Conservation (phyloP, 2,329 filamentous ascomycete species). For the Cytospora paraplurivora region DNA sequence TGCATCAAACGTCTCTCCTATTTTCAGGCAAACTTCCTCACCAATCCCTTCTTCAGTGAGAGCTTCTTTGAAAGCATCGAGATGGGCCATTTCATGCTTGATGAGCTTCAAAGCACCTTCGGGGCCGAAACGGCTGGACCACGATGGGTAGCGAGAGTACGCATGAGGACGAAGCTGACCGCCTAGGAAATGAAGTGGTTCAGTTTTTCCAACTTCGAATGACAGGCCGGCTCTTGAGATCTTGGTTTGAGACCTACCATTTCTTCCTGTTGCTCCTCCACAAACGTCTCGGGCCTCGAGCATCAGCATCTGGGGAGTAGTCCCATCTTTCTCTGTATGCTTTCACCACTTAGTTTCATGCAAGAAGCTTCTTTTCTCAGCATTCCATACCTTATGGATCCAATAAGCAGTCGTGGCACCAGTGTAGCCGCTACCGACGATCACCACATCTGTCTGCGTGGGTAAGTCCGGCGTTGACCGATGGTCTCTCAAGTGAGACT, state of each 20-base stretch:
- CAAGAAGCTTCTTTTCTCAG: not conserved
- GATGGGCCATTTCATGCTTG: constrained; percentile 36
- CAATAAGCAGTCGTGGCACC: constrained; percentile 36
- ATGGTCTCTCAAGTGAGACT: constrained; percentile 24
- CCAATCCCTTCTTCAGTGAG: constrained; percentile 31
- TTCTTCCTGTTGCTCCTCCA: constrained; percentile 32
- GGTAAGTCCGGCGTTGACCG: constrained; percentile 28
- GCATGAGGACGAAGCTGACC: constrained; percentile 33
- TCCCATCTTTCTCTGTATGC: constrained; percentile 28
- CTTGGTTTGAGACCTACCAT: constrained; percentile 30
- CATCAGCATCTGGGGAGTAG: constrained; percentile 28
- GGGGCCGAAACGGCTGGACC: constrained; percentile 35
- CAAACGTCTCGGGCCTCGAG: constrained; percentile 31
- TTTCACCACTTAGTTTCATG: constrained; percentile 7
- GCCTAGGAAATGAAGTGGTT: constrained; percentile 7
- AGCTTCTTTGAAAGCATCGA: constrained; percentile 29
- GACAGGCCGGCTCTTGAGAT: no score
- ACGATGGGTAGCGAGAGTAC: constrained; percentile 37
- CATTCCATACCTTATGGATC: constrained; percentile 30
- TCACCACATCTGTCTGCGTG: constrained; percentile 30
- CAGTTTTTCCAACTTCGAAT: not conserved
- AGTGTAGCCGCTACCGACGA: constrained; percentile 34
- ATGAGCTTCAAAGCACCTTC: constrained; percentile 37
- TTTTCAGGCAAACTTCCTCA: constrained; percentile 36
- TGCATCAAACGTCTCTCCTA: constrained; percentile 39